Percentiles rank a stretch among this genome's conserved stretches.
phyloP scores from a whole-genome alignment of 2,329 filamentous ascomycete species.

The Colletotrichum echinochloae region DNA sequence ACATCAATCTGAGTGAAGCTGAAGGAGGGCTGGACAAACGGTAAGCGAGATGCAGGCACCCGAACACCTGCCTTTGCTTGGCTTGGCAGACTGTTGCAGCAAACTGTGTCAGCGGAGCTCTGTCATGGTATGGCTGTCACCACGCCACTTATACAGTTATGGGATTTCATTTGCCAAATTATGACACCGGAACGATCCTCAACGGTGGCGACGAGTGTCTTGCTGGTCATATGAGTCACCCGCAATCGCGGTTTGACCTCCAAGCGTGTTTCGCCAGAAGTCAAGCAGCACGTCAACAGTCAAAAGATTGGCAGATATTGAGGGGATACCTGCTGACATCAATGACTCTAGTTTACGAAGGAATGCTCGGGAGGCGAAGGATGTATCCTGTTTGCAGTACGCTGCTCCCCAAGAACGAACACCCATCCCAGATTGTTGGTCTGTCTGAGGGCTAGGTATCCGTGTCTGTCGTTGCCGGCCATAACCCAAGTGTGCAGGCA shows the following conservation, averaged over 20 bases:
- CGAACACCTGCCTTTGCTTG: background rate
- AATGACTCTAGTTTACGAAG: background rate
- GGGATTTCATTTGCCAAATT: background rate
- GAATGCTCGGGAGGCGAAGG: background rate
- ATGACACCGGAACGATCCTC: too few species aligned
- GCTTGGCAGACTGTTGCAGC: background rate
- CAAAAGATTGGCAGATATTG: background rate
- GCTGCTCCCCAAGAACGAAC: background rate
- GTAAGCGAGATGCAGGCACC: constrained; percentile 13
- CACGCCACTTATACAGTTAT: background rate
- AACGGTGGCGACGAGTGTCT: background rate
- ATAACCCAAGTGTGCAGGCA: background rate
- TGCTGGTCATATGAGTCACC: background rate
- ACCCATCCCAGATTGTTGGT: background rate
- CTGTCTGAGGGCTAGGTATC: background rate
- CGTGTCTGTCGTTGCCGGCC: too few species aligned
- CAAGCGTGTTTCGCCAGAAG: background rate
- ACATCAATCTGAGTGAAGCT: background rate
- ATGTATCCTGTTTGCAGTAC: background rate
- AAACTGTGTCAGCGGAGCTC: background rate
- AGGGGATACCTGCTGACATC: background rate
- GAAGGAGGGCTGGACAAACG: background rate
- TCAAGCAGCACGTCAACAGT: background rate
- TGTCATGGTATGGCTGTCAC: background rate
- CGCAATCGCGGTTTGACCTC: background rate